Conservation (phyloP, 1,284 basidiomycete genomes). For the Earliella scabrosa region DNA sequence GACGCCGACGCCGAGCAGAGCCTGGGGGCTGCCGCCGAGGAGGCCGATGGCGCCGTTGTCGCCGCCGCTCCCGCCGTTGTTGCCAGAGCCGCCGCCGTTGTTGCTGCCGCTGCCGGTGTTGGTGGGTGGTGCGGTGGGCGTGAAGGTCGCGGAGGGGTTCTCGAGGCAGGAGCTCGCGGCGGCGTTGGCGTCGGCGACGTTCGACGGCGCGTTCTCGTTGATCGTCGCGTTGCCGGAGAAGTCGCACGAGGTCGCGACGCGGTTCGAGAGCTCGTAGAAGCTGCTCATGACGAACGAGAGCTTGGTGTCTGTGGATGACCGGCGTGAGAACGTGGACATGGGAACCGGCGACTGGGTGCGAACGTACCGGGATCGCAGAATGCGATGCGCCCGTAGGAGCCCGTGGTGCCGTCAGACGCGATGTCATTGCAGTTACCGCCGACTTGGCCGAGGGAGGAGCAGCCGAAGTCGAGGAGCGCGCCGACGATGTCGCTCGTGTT, state of each 20-base stretch:
- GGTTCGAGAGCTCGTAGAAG: slow-evolving; percentile 73
- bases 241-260: slow-evolving; percentile 64
- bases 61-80: slow-evolving; percentile 10
- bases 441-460: slow-evolving; percentile 66
- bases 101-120: slow-evolving; percentile 32
- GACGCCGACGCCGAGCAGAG: slow-evolving; percentile 45
- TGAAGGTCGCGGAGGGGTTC: slow-evolving; percentile 70
- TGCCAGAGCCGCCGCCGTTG: slow-evolving; percentile 30
- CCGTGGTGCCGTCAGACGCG: slow-evolving; percentile 71
- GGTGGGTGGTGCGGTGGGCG: slow-evolving; percentile 53
- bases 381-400: slow-evolving; percentile 77
- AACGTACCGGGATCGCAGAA: slow-evolving; percentile 74
- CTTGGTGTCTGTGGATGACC: slow-evolving; percentile 58
- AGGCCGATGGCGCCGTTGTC: slow-evolving; percentile 35
- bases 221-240: slow-evolving; percentile 87
- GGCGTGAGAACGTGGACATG: neutral
- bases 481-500: slow-evolving; percentile 77
- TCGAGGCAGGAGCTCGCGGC: slow-evolving; percentile 76
- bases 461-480: slow-evolving; percentile 68
- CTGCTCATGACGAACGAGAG: slow-evolving; percentile 84
- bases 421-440: slow-evolving; percentile 74
- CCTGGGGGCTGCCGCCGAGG: slow-evolving; percentile 37
- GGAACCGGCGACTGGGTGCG: neutral
- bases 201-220: slow-evolving; percentile 59
- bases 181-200: slow-evolving; percentile 55